Percentiles rank a stretch among this genome's conserved stretches.
phyloP scores from a whole-genome alignment of 2,329 filamentous ascomycete species.

The Hymenoscyphus infarciens region DNA sequence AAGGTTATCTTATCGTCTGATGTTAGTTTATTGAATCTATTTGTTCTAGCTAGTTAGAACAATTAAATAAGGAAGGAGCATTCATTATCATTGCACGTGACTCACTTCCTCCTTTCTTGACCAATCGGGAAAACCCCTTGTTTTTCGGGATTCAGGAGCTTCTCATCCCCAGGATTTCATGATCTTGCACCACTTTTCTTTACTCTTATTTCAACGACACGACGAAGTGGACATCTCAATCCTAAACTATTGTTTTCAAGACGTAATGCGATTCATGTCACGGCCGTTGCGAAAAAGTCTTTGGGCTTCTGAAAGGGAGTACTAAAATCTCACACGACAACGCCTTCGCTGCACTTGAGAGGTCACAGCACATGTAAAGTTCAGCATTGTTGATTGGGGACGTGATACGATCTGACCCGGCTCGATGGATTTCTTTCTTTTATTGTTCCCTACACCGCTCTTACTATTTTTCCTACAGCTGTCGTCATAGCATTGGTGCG shows the following conservation, averaged over 20 bases:
- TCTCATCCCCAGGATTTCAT: neutral
- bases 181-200: neutral
- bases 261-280: neutral
- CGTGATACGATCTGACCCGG: neutral
- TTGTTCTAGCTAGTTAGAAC: too few relatives aligned
- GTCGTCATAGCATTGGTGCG: neutral
- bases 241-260: too few relatives aligned
- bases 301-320: neutral
- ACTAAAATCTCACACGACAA: neutral
- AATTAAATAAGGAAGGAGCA: too few relatives aligned
- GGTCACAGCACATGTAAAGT: neutral
- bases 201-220: slow-evolving; percentile 1
- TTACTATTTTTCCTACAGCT: neutral
- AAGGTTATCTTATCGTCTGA: too few relatives aligned
- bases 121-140: too few relatives aligned
- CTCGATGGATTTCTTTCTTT: neutral
- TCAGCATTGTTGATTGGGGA: neutral
- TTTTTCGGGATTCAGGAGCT: too few relatives aligned
- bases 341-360: too few relatives aligned
- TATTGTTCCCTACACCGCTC: neutral
- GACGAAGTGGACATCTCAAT: neutral
- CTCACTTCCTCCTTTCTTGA: too few relatives aligned
- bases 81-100: too few relatives aligned
- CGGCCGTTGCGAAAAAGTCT: neutral
- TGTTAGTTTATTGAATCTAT: too few relatives aligned